These are phyloP conservation scores for Apiospora sp. DNA, from an alignment of 2,329 filamentous ascomycete species.

Conservation along the genomic window DNA sequence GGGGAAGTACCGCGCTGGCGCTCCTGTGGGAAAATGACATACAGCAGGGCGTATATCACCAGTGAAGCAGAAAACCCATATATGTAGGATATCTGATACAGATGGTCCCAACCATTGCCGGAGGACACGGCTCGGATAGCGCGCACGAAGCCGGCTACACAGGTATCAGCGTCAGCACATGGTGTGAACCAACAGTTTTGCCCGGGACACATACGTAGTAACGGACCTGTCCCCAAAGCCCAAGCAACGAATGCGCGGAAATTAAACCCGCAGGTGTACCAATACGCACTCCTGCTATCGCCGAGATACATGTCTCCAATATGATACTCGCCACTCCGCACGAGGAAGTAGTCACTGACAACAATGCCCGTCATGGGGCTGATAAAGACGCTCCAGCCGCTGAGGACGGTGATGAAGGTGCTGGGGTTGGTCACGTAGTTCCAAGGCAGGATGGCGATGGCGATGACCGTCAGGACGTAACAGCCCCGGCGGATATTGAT, in stretches of 20 bases:
- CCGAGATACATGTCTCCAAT: constrained; percentile 53
- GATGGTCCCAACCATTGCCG: constrained; percentile 42
- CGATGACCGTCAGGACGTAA: constrained; percentile 50
- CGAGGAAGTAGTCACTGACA: constrained; percentile 54
- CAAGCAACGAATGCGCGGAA: constrained; percentile 52
- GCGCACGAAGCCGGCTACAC: constrained; percentile 38
- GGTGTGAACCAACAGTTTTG: too few relatives aligned
- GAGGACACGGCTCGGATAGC: constrained; percentile 33
- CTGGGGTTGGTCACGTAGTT: constrained; percentile 51
- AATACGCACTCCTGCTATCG: constrained; percentile 48
- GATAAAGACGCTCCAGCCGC: constrained; percentile 52
- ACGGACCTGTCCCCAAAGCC: constrained; percentile 46
- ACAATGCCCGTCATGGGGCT: constrained; percentile 55
- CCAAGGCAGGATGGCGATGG: constrained; percentile 54
- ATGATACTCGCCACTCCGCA: constrained; percentile 49
- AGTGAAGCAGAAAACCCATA: constrained; percentile 40
- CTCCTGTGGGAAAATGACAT: constrained; percentile 34
- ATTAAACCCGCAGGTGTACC: constrained; percentile 53
- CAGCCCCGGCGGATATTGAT: constrained; percentile 58
- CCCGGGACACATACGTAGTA: too few relatives aligned
- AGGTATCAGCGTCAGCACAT: background rate
- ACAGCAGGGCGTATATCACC: constrained; percentile 34
- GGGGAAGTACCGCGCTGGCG: constrained; percentile 38
- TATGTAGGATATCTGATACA: constrained; percentile 41
- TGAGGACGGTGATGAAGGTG: constrained; percentile 49